Base-by-base conservation (phyloP, 805 yeast genomes). In the Zygoascus ofunaensis region DNA sequence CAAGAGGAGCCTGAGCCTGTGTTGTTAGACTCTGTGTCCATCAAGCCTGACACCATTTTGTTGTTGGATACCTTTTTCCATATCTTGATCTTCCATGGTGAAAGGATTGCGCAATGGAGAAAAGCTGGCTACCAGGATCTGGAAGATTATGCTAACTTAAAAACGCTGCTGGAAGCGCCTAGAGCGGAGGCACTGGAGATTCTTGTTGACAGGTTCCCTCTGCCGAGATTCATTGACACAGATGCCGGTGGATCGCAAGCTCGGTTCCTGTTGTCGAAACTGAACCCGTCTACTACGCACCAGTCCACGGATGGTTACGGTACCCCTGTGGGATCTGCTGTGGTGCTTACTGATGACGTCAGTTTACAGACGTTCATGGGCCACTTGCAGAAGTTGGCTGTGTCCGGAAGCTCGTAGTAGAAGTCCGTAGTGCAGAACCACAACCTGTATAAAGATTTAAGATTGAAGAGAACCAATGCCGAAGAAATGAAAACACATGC, bases 181-280 rank as follows among this genome's bases (percentile, higher is more conserved):
- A 80, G 86, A 58, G 74, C 74, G 44, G 99, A 92, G 65, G 97
- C 97, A 19, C 90, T 95, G 4, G 87, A 82, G 55, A 72, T 94
- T 52, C 77, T 92, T 57, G 77, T 83, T 33, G 97, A 92, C 61
- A 77, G 99, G 61, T 90, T 87, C 79, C 99, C 99, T 56, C 73
- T 92, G 59, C 99, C 99, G 39, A 78, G 98, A 66, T 92, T 90
- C 60, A 89, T 92, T 55, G 95, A 90, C 57, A 87, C 96, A 48
- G 97, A 90, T 62, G 97, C 90, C 56, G 97, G 98, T 57, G 97
- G 96, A 45, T 89, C 97, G 14, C 99, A 92, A 68, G 97, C 97
- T 2, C 80, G 99, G 68, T 92, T 92, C 73, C 73, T 92, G 65
- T 79, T 87, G 65, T 86, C 97, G 23, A 92, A 87, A 67, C 77